Percentiles rank a stretch among this genome's conserved stretches.
These are phyloP conservation scores for Sinapis alba DNA, from an alignment of 441 rosid genomes.

Conservation along the genomic window DNA sequence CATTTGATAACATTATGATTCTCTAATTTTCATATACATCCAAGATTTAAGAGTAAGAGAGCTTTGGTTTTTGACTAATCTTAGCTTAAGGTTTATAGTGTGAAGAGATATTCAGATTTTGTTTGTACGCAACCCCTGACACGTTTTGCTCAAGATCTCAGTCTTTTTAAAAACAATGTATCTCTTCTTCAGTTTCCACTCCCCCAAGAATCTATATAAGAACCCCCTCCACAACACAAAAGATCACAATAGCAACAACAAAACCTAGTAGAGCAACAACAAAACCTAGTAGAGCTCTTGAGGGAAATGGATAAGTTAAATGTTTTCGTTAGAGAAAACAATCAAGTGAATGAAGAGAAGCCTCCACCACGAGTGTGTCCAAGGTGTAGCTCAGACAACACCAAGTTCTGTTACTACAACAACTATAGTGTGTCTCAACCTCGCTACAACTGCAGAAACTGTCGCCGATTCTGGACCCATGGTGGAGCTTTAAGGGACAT, in stretches of 20 bases:
- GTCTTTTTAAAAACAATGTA: not conserved
- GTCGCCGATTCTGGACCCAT: conserved; percentile 88
- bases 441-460: conserved; percentile 76
- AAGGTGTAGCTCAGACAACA: conserved; percentile 72
- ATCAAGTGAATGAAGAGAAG: conserved; percentile 28
- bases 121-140: not conserved
- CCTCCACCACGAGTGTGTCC: conserved; percentile 56
- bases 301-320: conserved; percentile 20
- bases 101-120: conserved; percentile 4
- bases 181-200: not conserved
- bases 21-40: not conserved
- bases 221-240: conserved; percentile 31
- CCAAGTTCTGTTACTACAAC: conserved; percentile 83
- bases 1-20: not conserved
- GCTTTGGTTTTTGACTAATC: not conserved
- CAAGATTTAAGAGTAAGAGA: not conserved
- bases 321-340: not conserved
- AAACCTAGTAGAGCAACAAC: conserved; percentile 2
- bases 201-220: conserved; percentile 7
- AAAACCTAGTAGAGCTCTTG: conserved; percentile 39
- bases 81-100: conserved; percentile 14
- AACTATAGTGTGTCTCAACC: conserved; percentile 80
- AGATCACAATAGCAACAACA: conserved; percentile 12
- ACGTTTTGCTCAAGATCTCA: conserved; percentile 14
- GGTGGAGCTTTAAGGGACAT: conserved; percentile 78